A percentile compares a stretch with the other conserved stretches of the same genome.
These are phyloP conservation scores for Sporothrix inflata DNA, from an alignment of 2,329 filamentous ascomycete genomes.

Conservation along the genomic window DNA sequence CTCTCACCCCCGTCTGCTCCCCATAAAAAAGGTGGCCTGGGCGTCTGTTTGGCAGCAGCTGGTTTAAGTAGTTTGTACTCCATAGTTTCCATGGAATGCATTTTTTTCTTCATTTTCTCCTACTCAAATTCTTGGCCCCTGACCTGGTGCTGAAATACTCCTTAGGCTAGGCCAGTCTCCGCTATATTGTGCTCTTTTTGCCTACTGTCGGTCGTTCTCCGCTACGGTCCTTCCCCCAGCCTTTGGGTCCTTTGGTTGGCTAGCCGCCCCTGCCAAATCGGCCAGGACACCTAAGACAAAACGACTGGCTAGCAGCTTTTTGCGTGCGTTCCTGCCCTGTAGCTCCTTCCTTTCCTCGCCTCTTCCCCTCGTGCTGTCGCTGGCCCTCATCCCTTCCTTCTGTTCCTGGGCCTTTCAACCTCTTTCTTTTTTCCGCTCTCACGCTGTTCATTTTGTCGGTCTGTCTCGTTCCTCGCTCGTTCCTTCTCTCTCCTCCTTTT, in stretches of 20 bases:
- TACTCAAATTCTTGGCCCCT: conserved; percentile 21
- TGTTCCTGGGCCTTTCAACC: conserved; percentile 4
- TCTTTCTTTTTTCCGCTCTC: conserved; percentile 18
- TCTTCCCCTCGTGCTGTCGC: conserved; percentile 12
- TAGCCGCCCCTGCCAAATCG: conserved; percentile 32
- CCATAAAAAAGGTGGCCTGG: conserved; percentile 19
- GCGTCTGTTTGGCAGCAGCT: conserved; percentile 23
- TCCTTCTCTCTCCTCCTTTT: not conserved
- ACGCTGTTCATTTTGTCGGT: conserved; percentile 4
- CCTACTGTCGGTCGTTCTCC: not conserved
- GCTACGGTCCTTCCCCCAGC: not conserved
- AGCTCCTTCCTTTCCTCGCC: conserved; percentile 21
- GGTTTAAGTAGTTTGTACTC: conserved; percentile 27
- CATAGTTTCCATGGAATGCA: conserved; percentile 27
- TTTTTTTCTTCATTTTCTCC: not conserved
- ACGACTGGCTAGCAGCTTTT: conserved; percentile 29
- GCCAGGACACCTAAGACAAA: conserved; percentile 19
- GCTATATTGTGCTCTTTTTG: too few species aligned
- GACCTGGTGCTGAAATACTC: not conserved
- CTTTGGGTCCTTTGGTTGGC: conserved; percentile 30
- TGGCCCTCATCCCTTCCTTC: conserved; percentile 23
- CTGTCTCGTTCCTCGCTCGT: not conserved
- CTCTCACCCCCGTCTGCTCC: not conserved
- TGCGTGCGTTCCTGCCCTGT: conserved; percentile 6
- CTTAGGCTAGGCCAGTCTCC: not conserved